These are phyloP conservation scores for Stevia rebaudiana DNA, from an alignment of 140 eudicot species.

Conservation along the genomic window DNA sequence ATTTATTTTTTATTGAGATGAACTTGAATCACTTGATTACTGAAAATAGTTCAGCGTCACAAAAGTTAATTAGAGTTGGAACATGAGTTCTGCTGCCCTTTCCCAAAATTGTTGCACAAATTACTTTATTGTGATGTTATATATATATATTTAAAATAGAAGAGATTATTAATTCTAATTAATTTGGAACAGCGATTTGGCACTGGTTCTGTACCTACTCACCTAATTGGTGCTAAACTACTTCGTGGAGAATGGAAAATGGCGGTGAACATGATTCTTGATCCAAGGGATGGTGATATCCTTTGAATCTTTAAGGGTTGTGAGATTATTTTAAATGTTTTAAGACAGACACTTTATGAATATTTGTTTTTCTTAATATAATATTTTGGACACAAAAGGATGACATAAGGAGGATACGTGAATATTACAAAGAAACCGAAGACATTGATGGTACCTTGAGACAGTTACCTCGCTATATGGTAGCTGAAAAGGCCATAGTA, in stretches of 20 bases:
- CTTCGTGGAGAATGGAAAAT: conserved; percentile 85
- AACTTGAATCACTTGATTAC: background rate
- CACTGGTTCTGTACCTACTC: conserved; percentile 86
- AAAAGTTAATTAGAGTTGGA: background rate
- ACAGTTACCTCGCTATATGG: conserved; percentile 71
- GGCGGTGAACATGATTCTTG: conserved; percentile 84
- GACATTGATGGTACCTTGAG: conserved; percentile 83
- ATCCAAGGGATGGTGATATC: conserved; percentile 99
- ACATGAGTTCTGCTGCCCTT: background rate
- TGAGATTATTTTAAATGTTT: background rate
- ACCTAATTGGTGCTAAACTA: conserved; percentile 80
- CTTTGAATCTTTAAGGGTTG: conserved; percentile 33
- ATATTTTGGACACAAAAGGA: conserved; percentile 61
- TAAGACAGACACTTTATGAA: background rate
- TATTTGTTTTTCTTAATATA: conserved; percentile 35
- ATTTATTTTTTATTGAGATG: background rate
- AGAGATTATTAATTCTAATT: conserved; percentile 7
- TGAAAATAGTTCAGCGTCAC: background rate
- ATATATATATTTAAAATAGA: background rate
- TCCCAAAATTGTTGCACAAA: background rate
- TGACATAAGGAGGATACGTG: conserved; percentile 56
- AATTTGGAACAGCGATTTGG: conserved; percentile 73
- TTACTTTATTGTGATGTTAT: background rate
- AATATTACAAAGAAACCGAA: conserved; percentile 73
- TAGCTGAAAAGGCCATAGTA: conserved; percentile 93